phyloP scores from a whole-genome alignment of 2,329 filamentous ascomycete species.

The Albophoma yamanashiensis region DNA sequence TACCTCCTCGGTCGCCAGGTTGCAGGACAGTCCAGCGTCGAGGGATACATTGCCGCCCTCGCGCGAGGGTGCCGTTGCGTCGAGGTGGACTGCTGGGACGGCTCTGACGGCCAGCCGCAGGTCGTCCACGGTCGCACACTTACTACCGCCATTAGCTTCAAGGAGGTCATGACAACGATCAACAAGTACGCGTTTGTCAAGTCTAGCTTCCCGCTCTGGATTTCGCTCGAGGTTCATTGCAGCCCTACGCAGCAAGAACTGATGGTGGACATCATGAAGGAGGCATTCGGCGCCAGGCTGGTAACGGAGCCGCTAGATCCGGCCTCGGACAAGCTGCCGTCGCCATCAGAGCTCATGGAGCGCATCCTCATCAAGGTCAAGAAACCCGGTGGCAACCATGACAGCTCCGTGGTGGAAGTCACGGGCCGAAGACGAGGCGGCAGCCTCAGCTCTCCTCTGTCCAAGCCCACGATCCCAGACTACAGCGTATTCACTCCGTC shows the following conservation, averaged over 20 bases:
- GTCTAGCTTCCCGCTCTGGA: constrained; percentile 80
- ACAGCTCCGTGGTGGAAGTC: constrained; percentile 20
- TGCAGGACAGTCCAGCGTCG: constrained; percentile 79
- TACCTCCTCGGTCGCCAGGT: constrained; percentile 90
- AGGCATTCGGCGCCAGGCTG: constrained; percentile 70
- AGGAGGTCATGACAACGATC: constrained; percentile 85
- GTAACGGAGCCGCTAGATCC: constrained; percentile 65
- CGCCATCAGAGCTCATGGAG: constrained; percentile 74
- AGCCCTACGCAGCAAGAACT: constrained; percentile 67
- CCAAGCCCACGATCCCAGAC: constrained; percentile 52
- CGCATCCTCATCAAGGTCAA: constrained; percentile 94
- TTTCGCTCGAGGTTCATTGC: constrained; percentile 95
- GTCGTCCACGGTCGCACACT: constrained; percentile 87
- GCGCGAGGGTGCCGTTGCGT: constrained; percentile 87
- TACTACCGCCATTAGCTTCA: constrained; percentile 81
- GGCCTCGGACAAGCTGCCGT: constrained; percentile 60
- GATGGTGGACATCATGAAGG: constrained; percentile 86
- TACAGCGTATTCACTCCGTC: constrained; percentile 36
- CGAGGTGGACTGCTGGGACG: constrained; percentile 98
- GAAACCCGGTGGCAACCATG: constrained; percentile 45
- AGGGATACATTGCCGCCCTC: constrained; percentile 86
- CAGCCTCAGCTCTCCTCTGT: constrained; percentile 60
- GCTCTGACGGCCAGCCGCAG: constrained; percentile 72
- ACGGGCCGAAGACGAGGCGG: constrained; percentile 44
- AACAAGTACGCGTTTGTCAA: constrained; percentile 88